Base-by-base conservation (phyloP, 2,329 filamentous ascomycete genomes). In the Sarocladium kiliense region DNA sequence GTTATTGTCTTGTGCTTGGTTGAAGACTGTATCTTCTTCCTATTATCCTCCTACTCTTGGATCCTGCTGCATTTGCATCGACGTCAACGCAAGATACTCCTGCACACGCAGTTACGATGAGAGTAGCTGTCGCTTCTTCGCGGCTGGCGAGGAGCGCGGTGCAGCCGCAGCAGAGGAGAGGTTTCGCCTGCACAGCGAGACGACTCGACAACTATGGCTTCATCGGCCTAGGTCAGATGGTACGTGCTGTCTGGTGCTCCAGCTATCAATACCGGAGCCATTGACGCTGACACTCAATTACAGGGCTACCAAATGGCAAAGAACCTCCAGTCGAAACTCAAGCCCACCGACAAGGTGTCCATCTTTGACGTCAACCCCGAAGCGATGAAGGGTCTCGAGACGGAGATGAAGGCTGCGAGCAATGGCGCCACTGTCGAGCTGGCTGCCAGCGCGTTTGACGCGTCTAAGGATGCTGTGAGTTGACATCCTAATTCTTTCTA, bases 301-400 rank as follows among this genome's bases (percentile, higher is more conserved):
- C 51, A 84, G 80, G 81, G 81, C 41, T 84, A 79, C 62, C 80
- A 82, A 71, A 84, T 85, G 81, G 81, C 80, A 58, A 79, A 77
- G 68, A 85, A 84, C 65, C 75, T 85, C 3, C 80, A 82, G 65
- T 72, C 77, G 30, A 84, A 82, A 66, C 72, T 84, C 32, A 64
- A 71, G 26, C 69, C 79, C 1, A 69, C 64, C 42, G 81, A 84
- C 65, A 76, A 71, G 44, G 62, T 85, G 44, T 72, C 71, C 55
- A 68, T 85, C 56, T 84, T 78, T 61, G 81, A 85, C 64, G 77
- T 84, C 66, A 83, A 85, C 64, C 67, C 68, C 34, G 70, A 73
- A 34, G 74, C 77, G 3, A 71, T 74, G 64, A 68, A 72, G 57
- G 73, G 70, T 49, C 71, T 84, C 30, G 72, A 74, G 49, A 66